Evolutionary conservation across 2,329 filamentous ascomycete genomes (phyloP), one percentile per base, ranked within the genome.

Genomic region (Penicillium sp.): DNA sequence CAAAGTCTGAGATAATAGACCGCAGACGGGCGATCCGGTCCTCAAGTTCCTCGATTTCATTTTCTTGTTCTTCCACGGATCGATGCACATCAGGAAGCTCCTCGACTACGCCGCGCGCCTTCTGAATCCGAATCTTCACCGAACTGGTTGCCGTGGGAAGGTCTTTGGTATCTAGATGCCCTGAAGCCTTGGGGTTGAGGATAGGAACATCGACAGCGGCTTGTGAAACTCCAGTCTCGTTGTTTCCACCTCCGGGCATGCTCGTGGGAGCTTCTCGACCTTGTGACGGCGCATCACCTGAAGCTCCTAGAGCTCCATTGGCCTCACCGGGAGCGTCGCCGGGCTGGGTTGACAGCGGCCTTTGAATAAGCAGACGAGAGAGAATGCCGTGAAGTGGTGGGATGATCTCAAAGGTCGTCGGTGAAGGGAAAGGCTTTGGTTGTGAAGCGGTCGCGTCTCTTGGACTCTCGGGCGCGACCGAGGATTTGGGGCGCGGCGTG

Each of bases 321-420:
- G 63, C 50, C 13, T 61, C 64, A 21, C 61, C 63, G 10, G 54
- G 18, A 16, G 51, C 54, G 21, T 57, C 53, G 41, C 63, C 45
- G 54, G 56, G 51, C 24, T 50, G 69, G 42, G 72, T 71, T 45
- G 75, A 66, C 48, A 75, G 76, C 62, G 62, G 65, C 54, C 68
- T 76, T 16, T 70, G 63, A 26, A 74, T 78, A 61, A 88, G 84
- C 16, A 96, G 82, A 46, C 89, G 88, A 60, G 85, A 79, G 56
- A 96, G 84, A 61, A 95, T 84, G 53, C 85, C 81, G 65, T 90
- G 86, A 49, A 96, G 84, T 65, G 91, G 85, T 24, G 91, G 90
- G 49, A 95, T 82, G 62, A 90, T 84, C 76, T 96, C 92, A 75
- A 96, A 90, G 45, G 85, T 85, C 71, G 92, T 87, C 26, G 92